Evolutionary conservation across 129 eudicot genomes (phyloP), one percentile per base, ranked within the genome.

Genomic region (Erigeron canadensis): DNA sequence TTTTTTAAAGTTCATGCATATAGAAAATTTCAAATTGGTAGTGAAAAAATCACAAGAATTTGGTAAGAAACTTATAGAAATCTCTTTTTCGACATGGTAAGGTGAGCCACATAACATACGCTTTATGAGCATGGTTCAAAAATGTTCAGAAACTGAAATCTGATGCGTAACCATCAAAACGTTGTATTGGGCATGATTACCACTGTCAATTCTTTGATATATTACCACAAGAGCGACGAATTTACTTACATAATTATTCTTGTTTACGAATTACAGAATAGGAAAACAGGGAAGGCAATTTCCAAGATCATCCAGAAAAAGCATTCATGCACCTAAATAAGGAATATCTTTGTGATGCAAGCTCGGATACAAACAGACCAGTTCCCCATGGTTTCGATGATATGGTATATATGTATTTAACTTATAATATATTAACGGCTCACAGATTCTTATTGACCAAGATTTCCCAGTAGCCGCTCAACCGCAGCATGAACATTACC

Each of bases 401-500:
- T 48, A 73, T 34, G 61, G 62, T 68, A 59, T 76, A 67, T 76
- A 76, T 58, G 46, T 76, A 63, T 74, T 28, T 28, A 59, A 56
- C 44, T 53, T 76, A 61, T 28, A 45, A 44, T 68, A 58, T 75
- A 67, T 68, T 48, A 68, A 56, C 74, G 13, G 60, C 64, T 70
- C 40, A 64, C 19, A 66, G 13, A 10, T 8, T 38, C 45, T 69
- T 84, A 91, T 77, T 78, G 80, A 69, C 88, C 92, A 48, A 72
- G 87, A 76, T 81, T 88, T 66, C 90, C 90, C 79, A 91, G 71
- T 41, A 91, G 90, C 21, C 90, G 81, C 73, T 88, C 96, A 23
- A 88, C 93, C 3, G 97, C 96, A 18, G 89, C 97, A 64, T 83
- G 87, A 65, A 88, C 93, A 59, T 91, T 88, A 18, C 97, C 97